Evolutionary conservation across 73 alveolate species (phyloP), one percentile per base, ranked within the genome.

Genomic region (Urostyla sp.): DNA sequence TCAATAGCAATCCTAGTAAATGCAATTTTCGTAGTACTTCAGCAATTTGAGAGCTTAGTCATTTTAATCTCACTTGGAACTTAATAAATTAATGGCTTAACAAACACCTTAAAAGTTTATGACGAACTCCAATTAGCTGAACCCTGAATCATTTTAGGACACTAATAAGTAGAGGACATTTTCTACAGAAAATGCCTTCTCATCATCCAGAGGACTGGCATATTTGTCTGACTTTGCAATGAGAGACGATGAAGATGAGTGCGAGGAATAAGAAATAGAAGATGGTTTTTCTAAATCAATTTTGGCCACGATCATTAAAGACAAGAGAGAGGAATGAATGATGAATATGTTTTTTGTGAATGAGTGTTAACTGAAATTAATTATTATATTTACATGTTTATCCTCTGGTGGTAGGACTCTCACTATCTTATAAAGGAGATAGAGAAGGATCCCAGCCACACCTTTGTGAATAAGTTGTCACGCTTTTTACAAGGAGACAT

Each of bases 321-420:
- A n/a, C n/a, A n/a, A 32, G 76, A 59, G 20, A 59, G 32, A 59
- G 76, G 37, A 34, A 59, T 59, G 76, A 52, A 59, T 59, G 37
- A 35, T 31, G 76, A 59, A 7, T 52, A 59, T 18, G 76, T 35
- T 32, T 35, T 59, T 32, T 32, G 37, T 15, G 8, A 59, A 20
- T 35, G 58, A 32, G 76, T 59, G 34, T 23, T 55, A 4, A 35
- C 76, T 3, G 24, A 36, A 5, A 59, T 59, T n/a, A n/a, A n/a
- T n/a, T n/a, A n/a, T n/a, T n/a, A n/a, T n/a, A n/a, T n/a, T n/a
- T n/a, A n/a, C n/a, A n/a, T n/a, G n/a, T n/a, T n/a, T n/a, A n/a
- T n/a, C n/a, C n/a, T n/a, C n/a, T n/a, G n/a, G n/a, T n/a, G n/a
- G n/a, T n/a, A n/a, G n/a, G n/a, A n/a, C n/a, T n/a, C n/a, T n/a